Evolutionary conservation across 2,329 filamentous ascomycete species (phyloP).

Genomic region (Dactylellina sp.): DNA sequence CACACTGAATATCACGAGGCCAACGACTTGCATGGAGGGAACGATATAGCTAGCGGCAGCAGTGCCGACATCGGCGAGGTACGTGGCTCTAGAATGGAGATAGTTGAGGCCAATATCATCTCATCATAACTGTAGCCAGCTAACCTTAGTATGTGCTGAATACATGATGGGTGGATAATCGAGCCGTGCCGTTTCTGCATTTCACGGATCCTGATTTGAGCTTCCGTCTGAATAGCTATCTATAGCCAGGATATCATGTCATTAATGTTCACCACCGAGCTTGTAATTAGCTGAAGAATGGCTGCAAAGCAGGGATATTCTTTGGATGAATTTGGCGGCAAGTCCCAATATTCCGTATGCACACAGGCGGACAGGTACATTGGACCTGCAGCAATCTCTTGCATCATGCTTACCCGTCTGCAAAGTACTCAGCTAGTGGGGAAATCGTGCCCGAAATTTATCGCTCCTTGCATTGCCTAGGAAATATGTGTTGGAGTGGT

Average conservation of each 20-base stretch:
- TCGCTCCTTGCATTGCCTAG: neutral
- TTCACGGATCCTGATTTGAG: neutral
- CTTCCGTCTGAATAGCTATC: neutral
- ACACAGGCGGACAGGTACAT: neutral
- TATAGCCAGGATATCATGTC: no score
- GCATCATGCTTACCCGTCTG: slow-evolving; percentile 1
- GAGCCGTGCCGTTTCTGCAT: slow-evolving; percentile 28
- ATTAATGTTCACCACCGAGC: no score
- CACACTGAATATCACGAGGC: slow-evolving; percentile 20
- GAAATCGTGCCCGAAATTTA: neutral
- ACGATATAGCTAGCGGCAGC: neutral
- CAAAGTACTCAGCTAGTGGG: no score
- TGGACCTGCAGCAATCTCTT: neutral
- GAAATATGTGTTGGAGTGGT: neutral
- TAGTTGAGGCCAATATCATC: slow-evolving; percentile 1
- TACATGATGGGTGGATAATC: slow-evolving; percentile 2
- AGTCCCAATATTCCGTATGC: neutral
- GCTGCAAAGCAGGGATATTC: no score
- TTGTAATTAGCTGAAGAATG: no score
- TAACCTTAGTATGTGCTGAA: neutral
- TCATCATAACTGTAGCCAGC: slow-evolving; percentile 7
- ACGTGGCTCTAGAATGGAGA: slow-evolving; percentile 12
- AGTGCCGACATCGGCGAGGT: slow-evolving; percentile 21
- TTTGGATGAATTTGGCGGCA: neutral
- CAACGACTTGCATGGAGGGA: slow-evolving; percentile 5